Evolutionary conservation across 768 basidiomycete genomes (phyloP).

Genomic region (Mycena venus): DNA sequence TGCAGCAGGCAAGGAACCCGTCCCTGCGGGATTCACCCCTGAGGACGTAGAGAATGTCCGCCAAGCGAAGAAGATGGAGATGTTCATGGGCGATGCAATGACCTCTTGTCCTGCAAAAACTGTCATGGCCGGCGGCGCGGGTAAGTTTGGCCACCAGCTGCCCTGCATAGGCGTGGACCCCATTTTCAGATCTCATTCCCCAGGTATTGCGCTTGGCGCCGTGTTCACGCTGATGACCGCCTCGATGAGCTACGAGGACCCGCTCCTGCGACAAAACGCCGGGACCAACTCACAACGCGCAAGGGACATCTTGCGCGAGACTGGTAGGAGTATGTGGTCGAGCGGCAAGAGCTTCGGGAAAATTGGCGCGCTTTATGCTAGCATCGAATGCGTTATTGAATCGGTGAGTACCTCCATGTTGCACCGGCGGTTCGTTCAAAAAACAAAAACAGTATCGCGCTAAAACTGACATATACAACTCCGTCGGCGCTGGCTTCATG

Average conservation of each 20-base stretch:
- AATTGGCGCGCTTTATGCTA: conserved; percentile 95
- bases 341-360: conserved; percentile 94
- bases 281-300: conserved; percentile 79
- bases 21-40: conserved; percentile 86
- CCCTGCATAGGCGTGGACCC: conserved; percentile 8
- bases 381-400: conserved; percentile 95
- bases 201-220: conserved; percentile 93
- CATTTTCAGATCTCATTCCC: conserved; percentile 5
- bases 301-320: conserved; percentile 89
- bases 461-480: conserved; percentile 95
- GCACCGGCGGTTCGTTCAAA: background rate
- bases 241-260: conserved; percentile 96
- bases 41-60: conserved; percentile 79
- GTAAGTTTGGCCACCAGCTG: conserved; percentile 58
- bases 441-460: conserved; percentile 84
- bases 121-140: conserved; percentile 83
- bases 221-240: conserved; percentile 98
- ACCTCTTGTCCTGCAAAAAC: conserved; percentile 92
- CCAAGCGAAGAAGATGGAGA: conserved; percentile 84
- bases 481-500: conserved; percentile 88
- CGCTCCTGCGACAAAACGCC: conserved; percentile 78
- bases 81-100: conserved; percentile 77
- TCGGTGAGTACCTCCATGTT: conserved; percentile 61
- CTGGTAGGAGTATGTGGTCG: conserved; percentile 93
- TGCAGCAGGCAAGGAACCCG: conserved; percentile 87